Evolutionary conservation across 1,284 basidiomycete genomes (phyloP), one percentile per base, ranked within the genome.

Genomic region (Sporisorium scitamineum): DNA sequence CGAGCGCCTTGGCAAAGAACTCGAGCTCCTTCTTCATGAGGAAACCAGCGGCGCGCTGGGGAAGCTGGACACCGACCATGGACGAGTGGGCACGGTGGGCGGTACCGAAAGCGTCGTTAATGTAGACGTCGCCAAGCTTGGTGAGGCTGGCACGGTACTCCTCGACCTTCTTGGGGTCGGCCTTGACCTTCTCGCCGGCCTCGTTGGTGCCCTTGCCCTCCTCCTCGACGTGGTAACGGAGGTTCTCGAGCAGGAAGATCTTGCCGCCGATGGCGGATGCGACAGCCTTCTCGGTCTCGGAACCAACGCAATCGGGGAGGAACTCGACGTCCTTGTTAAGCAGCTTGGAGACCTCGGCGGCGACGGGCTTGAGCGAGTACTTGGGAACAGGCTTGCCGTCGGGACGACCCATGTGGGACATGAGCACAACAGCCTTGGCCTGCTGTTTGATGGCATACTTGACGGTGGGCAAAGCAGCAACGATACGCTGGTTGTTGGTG

Each of bases 11-110:
- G 63, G 96, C 94, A 86, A 99, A 99, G 89, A 92, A 99, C 84
- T 98, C 95, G 80, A 99, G 91, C 87, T 99, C 96, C 88, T 98
- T 98, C 89, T 96, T 97, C 89, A 99, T 93, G 78, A 99, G 90
- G 89, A 97, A 95, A 53, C 96, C 96, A 42, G 95, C 91, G 9
- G 96, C 96, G 80, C 94, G 91, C 87, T 96, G 92, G n/a, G 92
- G 91, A 41, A 98, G 90, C 87, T 97, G 90, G 78, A 99, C 90
- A 77, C 96, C 96, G 81, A 99, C 97, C 94, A 99, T 97, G 81
- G 94, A 95, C 0, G 96, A 97, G 87, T 99, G 97, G 24, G 94
- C 95, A 80, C 96, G 94, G 88, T 99, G 96, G 44, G 96, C 97
- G 57, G 96, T 98, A 64, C 96, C 96, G 86, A 99, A 99, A 42